A percentile compares a stretch with the other conserved stretches of the same genome.
These are phyloP conservation scores for Hypoxylon sp. DNA, from an alignment of 2,329 filamentous ascomycete genomes.

Conservation along the genomic window DNA sequence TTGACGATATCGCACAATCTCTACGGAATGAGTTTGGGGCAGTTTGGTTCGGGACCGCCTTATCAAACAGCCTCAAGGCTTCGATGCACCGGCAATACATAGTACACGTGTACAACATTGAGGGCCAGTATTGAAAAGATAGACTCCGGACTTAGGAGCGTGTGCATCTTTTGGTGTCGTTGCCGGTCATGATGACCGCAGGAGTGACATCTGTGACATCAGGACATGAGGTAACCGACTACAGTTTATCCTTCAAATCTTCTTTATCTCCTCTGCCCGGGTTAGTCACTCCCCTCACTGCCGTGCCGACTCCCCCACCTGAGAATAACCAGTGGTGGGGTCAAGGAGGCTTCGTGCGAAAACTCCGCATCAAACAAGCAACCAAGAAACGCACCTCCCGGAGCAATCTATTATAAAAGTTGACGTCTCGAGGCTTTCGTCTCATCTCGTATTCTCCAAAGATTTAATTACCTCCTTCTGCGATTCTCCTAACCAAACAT, in stretches of 20 bases:
- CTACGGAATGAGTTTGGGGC: conserved; percentile 24
- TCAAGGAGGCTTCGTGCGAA: conserved; percentile 34
- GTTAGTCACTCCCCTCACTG: conserved; percentile 37
- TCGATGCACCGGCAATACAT: conserved; percentile 11
- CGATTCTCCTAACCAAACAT: conserved; percentile 39
- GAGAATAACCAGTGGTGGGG: conserved; percentile 43
- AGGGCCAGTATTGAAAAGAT: conserved; percentile 13
- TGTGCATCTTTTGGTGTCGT: conserved; percentile 6
- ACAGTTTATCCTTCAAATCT: conserved; percentile 4
- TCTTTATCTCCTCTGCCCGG: conserved; percentile 22
- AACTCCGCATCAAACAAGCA: conserved; percentile 46
- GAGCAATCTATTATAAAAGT: conserved; percentile 40
- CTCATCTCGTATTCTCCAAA: conserved; percentile 22
- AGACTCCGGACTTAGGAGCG: conserved; percentile 20
- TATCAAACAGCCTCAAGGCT: conserved; percentile 24
- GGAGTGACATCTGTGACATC: conserved; percentile 44
- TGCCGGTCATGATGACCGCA: conserved; percentile 33
- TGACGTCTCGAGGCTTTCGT: conserved; percentile 29
- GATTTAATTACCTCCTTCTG: conserved; percentile 15
- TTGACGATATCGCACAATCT: conserved; percentile 42
- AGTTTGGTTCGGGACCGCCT: conserved; percentile 15
- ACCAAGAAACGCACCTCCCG: conserved; percentile 16
- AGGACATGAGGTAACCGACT: conserved; percentile 31
- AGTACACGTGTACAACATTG: conserved; percentile 13
- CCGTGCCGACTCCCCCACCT: conserved; percentile 46